Conservation (phyloP, 176 grass and related monocot genomes). For the Pontederia crassipes region DNA sequence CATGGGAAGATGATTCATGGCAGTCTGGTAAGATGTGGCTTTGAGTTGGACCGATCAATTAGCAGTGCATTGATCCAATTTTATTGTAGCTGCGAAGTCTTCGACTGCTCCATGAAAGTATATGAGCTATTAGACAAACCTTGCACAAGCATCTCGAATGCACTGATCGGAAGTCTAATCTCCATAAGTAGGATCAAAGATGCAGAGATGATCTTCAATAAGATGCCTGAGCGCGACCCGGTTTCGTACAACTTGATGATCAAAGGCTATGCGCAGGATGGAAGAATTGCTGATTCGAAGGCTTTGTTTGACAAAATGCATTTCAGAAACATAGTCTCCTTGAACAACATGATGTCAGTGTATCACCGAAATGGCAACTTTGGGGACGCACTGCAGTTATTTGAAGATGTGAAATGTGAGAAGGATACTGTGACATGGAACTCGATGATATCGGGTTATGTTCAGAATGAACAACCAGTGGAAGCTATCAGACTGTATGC, state of each 20-base stretch:
- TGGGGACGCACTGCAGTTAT: constrained; percentile 33
- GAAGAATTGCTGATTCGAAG: constrained; percentile 32
- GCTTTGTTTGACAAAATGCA: constrained; percentile 49
- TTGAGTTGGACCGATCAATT: constrained; percentile 26
- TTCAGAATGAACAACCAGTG: constrained; percentile 35
- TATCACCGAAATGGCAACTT: constrained; percentile 34
- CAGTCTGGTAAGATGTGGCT: constrained; percentile 28
- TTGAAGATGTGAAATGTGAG: constrained; percentile 41
- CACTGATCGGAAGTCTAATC: too few species aligned
- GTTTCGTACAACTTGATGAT: constrained; percentile 54
- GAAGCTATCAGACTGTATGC: constrained; percentile 42
- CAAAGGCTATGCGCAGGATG: constrained; percentile 29
- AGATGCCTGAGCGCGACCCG: neutral
- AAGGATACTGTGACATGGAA: too few species aligned
- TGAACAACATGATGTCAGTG: constrained; percentile 27
- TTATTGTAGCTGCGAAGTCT: too few species aligned
- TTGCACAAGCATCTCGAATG: too few species aligned
- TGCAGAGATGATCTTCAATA: too few species aligned
- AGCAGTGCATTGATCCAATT: constrained; percentile 1
- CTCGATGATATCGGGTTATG: constrained; percentile 47
- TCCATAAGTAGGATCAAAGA: too few species aligned
- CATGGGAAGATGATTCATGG: constrained; percentile 37
- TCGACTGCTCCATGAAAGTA: too few species aligned
- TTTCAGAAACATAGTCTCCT: constrained; percentile 39
- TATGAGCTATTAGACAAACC: too few species aligned